Conservation (phyloP, 31 red algal species). For the Bonnemaisonia californica region DNA sequence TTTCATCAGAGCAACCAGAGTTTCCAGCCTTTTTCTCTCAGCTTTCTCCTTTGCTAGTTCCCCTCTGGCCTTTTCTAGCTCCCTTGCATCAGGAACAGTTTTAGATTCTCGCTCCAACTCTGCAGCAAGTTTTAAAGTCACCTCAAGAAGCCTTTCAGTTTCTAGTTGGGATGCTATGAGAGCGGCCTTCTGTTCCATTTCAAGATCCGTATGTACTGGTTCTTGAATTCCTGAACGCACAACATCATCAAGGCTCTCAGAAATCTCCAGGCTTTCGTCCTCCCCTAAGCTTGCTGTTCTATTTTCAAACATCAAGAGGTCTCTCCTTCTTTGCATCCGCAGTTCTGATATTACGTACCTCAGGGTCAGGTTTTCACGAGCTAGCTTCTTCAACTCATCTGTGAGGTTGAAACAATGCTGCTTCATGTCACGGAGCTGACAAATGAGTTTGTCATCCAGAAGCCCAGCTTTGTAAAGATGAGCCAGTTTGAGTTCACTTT, state of each 20-base stretch:
- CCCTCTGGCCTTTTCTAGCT: neutral
- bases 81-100: neutral
- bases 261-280: neutral
- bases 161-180: neutral
- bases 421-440: neutral
- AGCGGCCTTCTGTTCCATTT: neutral
- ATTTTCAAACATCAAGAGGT: neutral
- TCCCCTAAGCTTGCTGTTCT: too few relatives aligned
- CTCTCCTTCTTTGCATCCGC: neutral
- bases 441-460: neutral
- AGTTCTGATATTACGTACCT: neutral
- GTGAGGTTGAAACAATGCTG: neutral
- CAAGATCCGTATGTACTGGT: neutral
- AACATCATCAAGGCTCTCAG: too few relatives aligned
- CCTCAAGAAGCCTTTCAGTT: slow-evolving; percentile 5
- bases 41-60: neutral
- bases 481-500: neutral
- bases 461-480: neutral
- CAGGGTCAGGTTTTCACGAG: neutral
- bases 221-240: too few relatives aligned
- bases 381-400: neutral
- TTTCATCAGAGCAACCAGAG: neutral
- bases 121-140: neutral
- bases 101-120: slow-evolving; percentile 19
- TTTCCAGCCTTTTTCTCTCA: neutral